These are phyloP conservation scores for Calocybe cyanea DNA, from an alignment of 768 basidiomycete species.

Conservation along the genomic window DNA sequence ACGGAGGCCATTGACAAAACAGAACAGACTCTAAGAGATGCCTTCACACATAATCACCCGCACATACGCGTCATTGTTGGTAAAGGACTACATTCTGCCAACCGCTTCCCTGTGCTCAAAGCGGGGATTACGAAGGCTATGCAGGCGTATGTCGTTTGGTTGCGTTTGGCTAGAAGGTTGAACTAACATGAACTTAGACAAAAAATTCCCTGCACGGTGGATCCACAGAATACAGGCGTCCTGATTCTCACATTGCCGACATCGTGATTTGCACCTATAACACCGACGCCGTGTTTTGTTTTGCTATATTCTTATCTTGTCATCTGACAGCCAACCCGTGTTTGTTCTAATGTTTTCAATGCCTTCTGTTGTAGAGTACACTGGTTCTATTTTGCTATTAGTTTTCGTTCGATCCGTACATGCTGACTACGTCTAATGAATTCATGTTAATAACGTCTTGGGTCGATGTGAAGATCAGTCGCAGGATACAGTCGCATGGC, in stretches of 20 bases:
- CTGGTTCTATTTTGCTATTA: no score
- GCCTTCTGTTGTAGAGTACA: no score
- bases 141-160: conserved; percentile 46
- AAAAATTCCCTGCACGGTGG: conserved; percentile 63
- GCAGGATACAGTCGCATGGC: no score
- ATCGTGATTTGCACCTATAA: background rate
- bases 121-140: conserved; percentile 76
- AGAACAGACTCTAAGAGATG: conserved; percentile 38
- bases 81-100: conserved; percentile 78
- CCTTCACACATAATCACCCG: conserved; percentile 27
- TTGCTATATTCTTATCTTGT: no score
- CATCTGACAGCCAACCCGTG: no score
- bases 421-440: no score
- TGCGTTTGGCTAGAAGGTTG: background rate
- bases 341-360: no score
- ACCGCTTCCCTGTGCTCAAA: conserved; percentile 73
- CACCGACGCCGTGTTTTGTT: no score
- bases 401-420: no score
- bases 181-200: conserved; percentile 38
- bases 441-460: no score
- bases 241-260: conserved; percentile 45
- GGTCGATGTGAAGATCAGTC: no score
- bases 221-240: conserved; percentile 72
- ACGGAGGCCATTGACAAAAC: conserved; percentile 42
- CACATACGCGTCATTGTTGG: conserved; percentile 51